Evolutionary conservation across 148 eudicot species (phyloP).

Genomic region (Rhododendron ovatum): DNA sequence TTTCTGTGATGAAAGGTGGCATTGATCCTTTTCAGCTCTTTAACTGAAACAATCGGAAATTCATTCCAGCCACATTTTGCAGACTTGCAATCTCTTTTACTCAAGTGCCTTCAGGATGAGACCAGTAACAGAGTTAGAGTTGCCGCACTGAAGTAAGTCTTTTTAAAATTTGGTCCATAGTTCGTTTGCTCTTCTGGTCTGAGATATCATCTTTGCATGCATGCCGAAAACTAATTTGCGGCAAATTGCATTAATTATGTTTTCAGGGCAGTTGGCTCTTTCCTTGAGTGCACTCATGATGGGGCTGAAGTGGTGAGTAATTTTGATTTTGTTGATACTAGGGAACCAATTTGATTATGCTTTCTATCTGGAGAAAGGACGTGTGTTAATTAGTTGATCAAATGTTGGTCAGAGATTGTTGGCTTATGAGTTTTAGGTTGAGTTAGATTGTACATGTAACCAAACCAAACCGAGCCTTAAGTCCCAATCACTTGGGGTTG

Average conservation of each 20-base stretch:
- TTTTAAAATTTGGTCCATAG: not conserved
- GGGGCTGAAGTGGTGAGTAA: constrained; percentile 77
- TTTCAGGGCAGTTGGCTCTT: constrained; percentile 93
- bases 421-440: not conserved
- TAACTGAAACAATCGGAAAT: constrained; percentile 91
- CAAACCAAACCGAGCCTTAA: too few relatives aligned
- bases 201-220: constrained; percentile 1
- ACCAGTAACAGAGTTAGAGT: constrained; percentile 86
- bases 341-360: not conserved
- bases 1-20: constrained; percentile 60
- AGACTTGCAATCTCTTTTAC: constrained; percentile 70
- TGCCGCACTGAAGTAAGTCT: constrained; percentile 86
- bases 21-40: constrained; percentile 87
- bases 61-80: constrained; percentile 81
- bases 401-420: not conserved
- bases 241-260: constrained; percentile 15
- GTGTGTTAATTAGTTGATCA: not conserved
- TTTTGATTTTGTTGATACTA: constrained; percentile 3
- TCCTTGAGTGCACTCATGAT: constrained; percentile 89
- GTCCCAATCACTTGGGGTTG: too few relatives aligned
- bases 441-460: not conserved
- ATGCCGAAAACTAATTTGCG: not conserved
- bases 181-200: not conserved
- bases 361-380: not conserved
- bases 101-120: constrained; percentile 89